Evolutionary conservation across 371 early-diverging fungal genomes (phyloP), one percentile per base, ranked within the genome.

Genomic region (Mortierella sp.): DNA sequence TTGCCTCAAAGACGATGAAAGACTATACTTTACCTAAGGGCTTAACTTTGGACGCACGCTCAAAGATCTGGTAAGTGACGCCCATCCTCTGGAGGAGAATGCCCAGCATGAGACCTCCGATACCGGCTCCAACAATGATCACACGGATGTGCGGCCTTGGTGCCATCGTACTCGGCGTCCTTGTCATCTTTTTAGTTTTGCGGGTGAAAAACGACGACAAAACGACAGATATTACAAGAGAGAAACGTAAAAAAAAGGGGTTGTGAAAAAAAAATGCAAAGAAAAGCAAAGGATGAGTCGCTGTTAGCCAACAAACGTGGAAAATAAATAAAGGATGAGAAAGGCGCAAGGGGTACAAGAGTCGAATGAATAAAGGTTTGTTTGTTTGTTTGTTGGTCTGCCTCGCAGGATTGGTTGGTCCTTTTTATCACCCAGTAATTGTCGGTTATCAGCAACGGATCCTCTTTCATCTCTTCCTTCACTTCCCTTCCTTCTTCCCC

Each of bases 111-210:
- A 79, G 43, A 16, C 79, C 79, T 27, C 79, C 75, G 16, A 79
- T 35, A 32, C 79, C 79, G 11, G 79, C 79, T n/a, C 79, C 79
- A 4, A 70, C 70, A 32, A 77, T 77, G 16, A 77, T 58, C n/a
- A 77, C 65, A 3, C 48, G 46, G 10, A 54, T 35, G 16, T 32
- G 65, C 21, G 65, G 65, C 24, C 65, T 65, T 65, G 65, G 65
- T 24, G 56, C 24, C 56, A n/a, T 65, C 7, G 41, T 65, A 16
- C 65, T 65, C 32, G 35, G 35, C 21, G 65, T 65, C 65, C 32
- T 65, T 21, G 38, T 21, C 41, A 65, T 65, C 0, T 32, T 65
- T 21, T 29, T 32, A 5, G 21, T 51, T 18, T 51, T 51, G 21
- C 6, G 51, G 21, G 51, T 51, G 51, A 51, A 21, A 21, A 51